phyloP scores from a whole-genome alignment of 345 rosid species.

The Syzygium jambos region DNA sequence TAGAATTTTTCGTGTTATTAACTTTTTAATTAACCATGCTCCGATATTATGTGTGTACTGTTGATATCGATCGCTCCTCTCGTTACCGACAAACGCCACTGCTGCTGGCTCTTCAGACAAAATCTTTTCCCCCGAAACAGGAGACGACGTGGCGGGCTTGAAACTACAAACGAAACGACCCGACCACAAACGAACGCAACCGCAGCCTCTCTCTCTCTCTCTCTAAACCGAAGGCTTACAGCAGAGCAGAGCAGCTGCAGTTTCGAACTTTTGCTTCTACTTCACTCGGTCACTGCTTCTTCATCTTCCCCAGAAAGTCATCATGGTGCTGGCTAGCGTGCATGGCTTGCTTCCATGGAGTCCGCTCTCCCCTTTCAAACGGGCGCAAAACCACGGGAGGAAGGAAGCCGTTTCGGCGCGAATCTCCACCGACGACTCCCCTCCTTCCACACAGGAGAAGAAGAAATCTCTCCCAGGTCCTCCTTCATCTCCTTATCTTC shows the following conservation, averaged over 20 bases:
- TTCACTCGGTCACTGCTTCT: neutral
- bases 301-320: neutral
- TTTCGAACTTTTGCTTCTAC: neutral
- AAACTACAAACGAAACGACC: neutral
- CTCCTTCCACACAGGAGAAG: neutral
- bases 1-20: no score
- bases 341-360: neutral
- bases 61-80: neutral
- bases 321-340: neutral
- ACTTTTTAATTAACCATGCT: no score
- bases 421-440: neutral
- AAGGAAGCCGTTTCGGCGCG: neutral
- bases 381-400: neutral
- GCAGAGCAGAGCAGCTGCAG: neutral
- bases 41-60: neutral
- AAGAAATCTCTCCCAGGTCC: neutral
- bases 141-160: neutral
- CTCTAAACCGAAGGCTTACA: neutral
- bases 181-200: neutral
- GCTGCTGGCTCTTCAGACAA: neutral
- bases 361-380: neutral
- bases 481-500: constrained; percentile 2
- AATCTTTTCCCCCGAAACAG: neutral
- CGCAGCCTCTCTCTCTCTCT: neutral
- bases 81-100: neutral